Percentiles rank a stretch among this genome's conserved stretches.
These are phyloP conservation scores for Rutstroemia sp. DNA, from an alignment of 2,329 filamentous ascomycete species.

Conservation along the genomic window DNA sequence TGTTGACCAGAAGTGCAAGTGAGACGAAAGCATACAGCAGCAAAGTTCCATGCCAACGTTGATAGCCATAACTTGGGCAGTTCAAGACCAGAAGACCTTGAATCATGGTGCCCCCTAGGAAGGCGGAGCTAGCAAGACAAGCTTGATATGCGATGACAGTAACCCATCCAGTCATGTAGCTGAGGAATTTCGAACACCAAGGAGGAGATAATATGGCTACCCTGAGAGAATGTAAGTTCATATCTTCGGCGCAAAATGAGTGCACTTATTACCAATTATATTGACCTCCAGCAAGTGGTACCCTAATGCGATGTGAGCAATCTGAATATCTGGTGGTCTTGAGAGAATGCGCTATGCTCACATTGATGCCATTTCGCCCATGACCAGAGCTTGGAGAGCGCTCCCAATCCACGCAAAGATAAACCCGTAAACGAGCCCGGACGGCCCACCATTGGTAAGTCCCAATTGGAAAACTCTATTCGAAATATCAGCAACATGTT, in stretches of 20 bases:
- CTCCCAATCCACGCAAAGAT: conserved; percentile 4
- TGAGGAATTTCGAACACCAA: conserved; percentile 8
- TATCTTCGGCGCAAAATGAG: neutral
- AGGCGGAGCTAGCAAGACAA: conserved; percentile 21
- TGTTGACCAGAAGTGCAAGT: conserved; percentile 37
- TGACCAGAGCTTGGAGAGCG: conserved; percentile 1
- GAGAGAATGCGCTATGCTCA: conserved; percentile 5
- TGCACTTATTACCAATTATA: conserved; percentile 5
- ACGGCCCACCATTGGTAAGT: conserved; percentile 2
- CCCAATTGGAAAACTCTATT: conserved; percentile 1
- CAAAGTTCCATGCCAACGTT: conserved; percentile 36
- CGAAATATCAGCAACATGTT: neutral
- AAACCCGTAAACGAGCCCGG: conserved; percentile 2
- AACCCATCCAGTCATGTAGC: conserved; percentile 11
- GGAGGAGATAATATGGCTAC: conserved; percentile 9
- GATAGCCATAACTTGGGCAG: conserved; percentile 28
- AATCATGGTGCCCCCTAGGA: conserved; percentile 36
- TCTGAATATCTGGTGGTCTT: neutral
- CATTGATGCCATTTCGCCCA: conserved; percentile 13
- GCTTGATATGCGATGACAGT: conserved; percentile 4
- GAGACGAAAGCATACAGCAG: conserved; percentile 34
- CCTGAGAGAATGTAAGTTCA: neutral
- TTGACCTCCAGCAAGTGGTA: conserved; percentile 10
- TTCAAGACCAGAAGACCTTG: conserved; percentile 33
- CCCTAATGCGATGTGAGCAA: conserved; percentile 14